Evolutionary conservation across 768 basidiomycete genomes (phyloP).

Genomic region (Chlorophyllum brunneum): DNA sequence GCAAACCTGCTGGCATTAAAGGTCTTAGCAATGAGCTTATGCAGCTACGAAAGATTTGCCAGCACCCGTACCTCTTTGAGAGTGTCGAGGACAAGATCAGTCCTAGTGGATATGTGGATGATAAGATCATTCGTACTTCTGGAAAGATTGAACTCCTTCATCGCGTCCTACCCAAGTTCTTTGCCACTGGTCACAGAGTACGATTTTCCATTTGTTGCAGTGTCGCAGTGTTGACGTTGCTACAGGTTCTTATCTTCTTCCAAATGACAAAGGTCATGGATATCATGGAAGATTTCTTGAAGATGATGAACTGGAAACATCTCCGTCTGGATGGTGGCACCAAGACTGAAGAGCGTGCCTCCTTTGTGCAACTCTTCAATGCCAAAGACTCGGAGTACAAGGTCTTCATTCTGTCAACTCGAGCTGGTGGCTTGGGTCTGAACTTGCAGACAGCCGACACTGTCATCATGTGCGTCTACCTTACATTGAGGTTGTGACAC

Average conservation of each 20-base stretch:
- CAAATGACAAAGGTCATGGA: slow-evolving; percentile 99
- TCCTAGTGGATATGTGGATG: slow-evolving; percentile 75
- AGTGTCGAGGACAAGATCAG: slow-evolving; percentile 94
- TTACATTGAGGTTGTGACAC: not conserved
- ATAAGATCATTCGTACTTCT: slow-evolving; percentile 78
- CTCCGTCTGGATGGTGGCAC: slow-evolving; percentile 95
- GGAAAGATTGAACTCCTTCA: slow-evolving; percentile 94
- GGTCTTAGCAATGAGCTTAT: slow-evolving; percentile 93
- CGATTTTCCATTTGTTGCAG: slow-evolving; percentile 16
- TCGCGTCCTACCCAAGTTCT: slow-evolving; percentile 93
- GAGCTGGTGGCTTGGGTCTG: slow-evolving; percentile 90
- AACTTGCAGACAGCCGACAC: slow-evolving; percentile 97
- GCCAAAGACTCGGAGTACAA: slow-evolving; percentile 83
- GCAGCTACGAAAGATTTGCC: slow-evolving; percentile 97
- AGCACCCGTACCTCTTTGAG: slow-evolving; percentile 95
- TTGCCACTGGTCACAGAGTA: slow-evolving; percentile 86
- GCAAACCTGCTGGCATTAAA: slow-evolving; percentile 76
- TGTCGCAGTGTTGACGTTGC: slow-evolving; percentile 8
- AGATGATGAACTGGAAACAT: slow-evolving; percentile 81
- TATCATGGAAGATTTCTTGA: slow-evolving; percentile 94
- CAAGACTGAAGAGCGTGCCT: slow-evolving; percentile 92
- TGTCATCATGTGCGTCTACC: slow-evolving; percentile 76
- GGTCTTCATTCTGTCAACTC: slow-evolving; percentile 91
- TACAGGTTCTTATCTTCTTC: slow-evolving; percentile 96
- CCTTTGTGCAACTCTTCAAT: slow-evolving; percentile 84